Evolutionary conservation across 768 basidiomycete species (phyloP).

Genomic region (Tylopilus subfusipes): DNA sequence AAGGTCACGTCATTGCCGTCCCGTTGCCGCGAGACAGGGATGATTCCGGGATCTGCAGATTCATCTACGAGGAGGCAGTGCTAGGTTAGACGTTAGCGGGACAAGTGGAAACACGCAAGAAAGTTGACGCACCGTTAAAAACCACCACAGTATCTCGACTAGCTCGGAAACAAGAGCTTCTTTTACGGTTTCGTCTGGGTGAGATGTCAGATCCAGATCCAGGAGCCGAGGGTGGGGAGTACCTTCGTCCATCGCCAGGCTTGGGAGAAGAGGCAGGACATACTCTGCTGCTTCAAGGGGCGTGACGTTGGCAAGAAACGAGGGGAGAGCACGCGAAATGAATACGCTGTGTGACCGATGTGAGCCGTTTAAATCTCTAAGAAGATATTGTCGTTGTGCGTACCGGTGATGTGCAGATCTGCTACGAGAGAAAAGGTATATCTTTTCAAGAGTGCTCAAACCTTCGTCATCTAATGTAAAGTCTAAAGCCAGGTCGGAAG

Average conservation of each 20-base stretch:
- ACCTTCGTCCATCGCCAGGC: slow-evolving; percentile 86
- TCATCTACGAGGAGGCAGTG: slow-evolving; percentile 66
- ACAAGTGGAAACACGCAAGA: background rate
- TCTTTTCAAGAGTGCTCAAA: slow-evolving; percentile 82
- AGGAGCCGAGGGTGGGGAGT: slow-evolving; percentile 8
- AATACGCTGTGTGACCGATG: slow-evolving; percentile 55
- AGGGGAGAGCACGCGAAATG: slow-evolving; percentile 81
- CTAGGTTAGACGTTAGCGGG: slow-evolving; percentile 33
- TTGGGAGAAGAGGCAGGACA: slow-evolving; percentile 84
- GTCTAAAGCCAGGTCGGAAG: slow-evolving; percentile 34
- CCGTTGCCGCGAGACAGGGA: slow-evolving; percentile 12
- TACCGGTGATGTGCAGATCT: slow-evolving; percentile 59
- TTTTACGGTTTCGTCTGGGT: slow-evolving; percentile 77
- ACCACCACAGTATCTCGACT: slow-evolving; percentile 88
- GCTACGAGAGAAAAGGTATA: slow-evolving; percentile 85
- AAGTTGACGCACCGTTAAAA: slow-evolving; percentile 56
- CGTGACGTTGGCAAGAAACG: slow-evolving; percentile 69
- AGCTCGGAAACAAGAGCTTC: slow-evolving; percentile 83
- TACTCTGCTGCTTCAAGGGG: slow-evolving; percentile 91
- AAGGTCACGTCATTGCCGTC: slow-evolving; percentile 30
- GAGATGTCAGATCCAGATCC: slow-evolving; percentile 6
- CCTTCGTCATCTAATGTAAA: slow-evolving; percentile 70
- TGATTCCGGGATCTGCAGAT: slow-evolving; percentile 14
- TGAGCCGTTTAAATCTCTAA: background rate
- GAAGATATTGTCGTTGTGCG: slow-evolving; percentile 4